Percentiles rank a stretch among this genome's conserved stretches.
These are phyloP conservation scores for Calycina herbarum DNA, from an alignment of 2,329 filamentous ascomycete species.

Conservation along the genomic window DNA sequence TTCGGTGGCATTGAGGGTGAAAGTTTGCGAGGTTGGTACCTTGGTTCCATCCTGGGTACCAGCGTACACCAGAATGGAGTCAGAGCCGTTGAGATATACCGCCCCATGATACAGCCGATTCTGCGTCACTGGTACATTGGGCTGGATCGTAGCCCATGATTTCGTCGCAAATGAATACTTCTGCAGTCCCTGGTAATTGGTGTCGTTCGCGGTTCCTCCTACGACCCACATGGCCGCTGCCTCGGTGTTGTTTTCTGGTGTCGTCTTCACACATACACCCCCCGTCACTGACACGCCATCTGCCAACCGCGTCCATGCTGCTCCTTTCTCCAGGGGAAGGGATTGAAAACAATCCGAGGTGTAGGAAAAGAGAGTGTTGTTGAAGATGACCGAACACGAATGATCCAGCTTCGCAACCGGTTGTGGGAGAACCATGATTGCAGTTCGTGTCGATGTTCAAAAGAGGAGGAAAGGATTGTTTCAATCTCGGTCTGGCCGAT, in stretches of 20 bases:
- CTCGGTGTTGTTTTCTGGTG: slow-evolving; percentile 54
- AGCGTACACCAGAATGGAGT: slow-evolving; percentile 78
- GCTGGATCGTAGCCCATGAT: slow-evolving; percentile 58
- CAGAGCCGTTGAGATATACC: slow-evolving; percentile 67
- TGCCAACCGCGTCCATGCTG: slow-evolving; percentile 67
- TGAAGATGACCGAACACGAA: slow-evolving; percentile 78
- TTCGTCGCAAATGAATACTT: slow-evolving; percentile 57
- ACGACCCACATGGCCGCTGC: slow-evolving; percentile 74
- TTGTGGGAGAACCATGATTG: slow-evolving; percentile 53
- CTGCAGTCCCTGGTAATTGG: slow-evolving; percentile 73
- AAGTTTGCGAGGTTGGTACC: slow-evolving; percentile 69
- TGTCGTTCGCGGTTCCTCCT: slow-evolving; percentile 61
- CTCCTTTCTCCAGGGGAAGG: slow-evolving; percentile 66
- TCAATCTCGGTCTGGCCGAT: slow-evolving; percentile 21
- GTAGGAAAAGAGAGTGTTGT: slow-evolving; percentile 83
- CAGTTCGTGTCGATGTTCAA: slow-evolving; percentile 17
- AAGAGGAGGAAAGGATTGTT: slow-evolving; percentile 14
- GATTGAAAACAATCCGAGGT: slow-evolving; percentile 74
- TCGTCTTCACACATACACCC: slow-evolving; percentile 73
- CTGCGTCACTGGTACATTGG: slow-evolving; percentile 43
- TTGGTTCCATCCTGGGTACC: slow-evolving; percentile 64
- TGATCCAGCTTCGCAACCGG: slow-evolving; percentile 70
- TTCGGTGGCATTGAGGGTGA: slow-evolving; percentile 64
- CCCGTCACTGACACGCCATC: slow-evolving; percentile 71
- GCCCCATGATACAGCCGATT: slow-evolving; percentile 75